Evolutionary conservation across 2,329 filamentous ascomycete genomes (phyloP).

Genomic region (Fusarium robinianum): DNA sequence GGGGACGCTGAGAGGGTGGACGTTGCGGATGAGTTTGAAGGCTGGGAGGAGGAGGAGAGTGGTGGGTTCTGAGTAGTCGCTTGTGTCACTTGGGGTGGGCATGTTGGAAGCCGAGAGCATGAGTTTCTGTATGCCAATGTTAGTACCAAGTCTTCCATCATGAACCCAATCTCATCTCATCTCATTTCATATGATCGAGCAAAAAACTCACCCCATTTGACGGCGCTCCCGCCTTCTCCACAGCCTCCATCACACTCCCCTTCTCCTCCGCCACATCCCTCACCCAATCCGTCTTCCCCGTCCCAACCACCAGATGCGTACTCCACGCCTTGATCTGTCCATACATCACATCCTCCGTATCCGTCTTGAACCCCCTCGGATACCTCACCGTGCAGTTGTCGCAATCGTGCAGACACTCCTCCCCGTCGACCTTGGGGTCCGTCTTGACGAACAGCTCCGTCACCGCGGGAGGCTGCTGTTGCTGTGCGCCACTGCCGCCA

Average conservation of each 20-base stretch:
- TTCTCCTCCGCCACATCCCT: conserved; percentile 86
- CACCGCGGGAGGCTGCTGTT: conserved; percentile 37
- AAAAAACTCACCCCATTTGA: conserved; percentile 66
- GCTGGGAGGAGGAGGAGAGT: conserved; percentile 82
- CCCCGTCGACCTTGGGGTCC: conserved; percentile 77
- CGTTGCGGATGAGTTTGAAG: conserved; percentile 81
- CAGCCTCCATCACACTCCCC: conserved; percentile 80
- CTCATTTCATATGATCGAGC: neutral
- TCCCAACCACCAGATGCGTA: conserved; percentile 89
- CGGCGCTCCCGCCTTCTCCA: conserved; percentile 62
- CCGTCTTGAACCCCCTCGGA: conserved; percentile 72
- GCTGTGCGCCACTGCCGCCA: conserved; percentile 25
- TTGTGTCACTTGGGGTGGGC: conserved; percentile 70
- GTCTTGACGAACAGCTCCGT: conserved; percentile 72
- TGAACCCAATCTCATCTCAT: neutral
- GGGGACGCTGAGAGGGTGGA: conserved; percentile 74
- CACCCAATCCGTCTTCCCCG: conserved; percentile 96
- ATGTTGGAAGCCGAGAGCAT: conserved; percentile 95
- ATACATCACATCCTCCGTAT: conserved; percentile 79
- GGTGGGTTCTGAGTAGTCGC: conserved; percentile 70
- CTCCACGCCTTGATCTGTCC: conserved; percentile 85
- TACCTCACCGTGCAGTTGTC: conserved; percentile 77
- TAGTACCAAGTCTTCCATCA: conserved; percentile 3
- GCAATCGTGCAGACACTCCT: conserved; percentile 89
- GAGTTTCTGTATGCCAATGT: conserved; percentile 64